Evolutionary conservation across 2,329 filamentous ascomycete genomes (phyloP), one percentile per base, ranked within the genome.

Genomic region (Colletotrichum incanum): DNA sequence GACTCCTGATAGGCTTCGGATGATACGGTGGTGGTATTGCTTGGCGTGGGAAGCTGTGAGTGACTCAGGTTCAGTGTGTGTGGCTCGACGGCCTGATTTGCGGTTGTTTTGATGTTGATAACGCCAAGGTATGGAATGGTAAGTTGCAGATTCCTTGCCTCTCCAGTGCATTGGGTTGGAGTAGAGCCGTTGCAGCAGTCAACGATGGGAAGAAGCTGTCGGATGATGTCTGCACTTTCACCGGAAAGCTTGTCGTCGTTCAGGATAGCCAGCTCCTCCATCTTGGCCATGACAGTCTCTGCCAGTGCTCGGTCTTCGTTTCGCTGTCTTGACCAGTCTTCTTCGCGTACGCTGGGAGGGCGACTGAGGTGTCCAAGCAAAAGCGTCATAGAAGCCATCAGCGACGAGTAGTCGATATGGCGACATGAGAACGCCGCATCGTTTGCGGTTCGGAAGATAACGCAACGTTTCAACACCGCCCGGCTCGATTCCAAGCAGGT

Each of bases 381-480:
- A 3, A 90, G 79, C 0, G 86, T 85, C 80, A 87, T 86, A 45
- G 84, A 83, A 0, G 86, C 87, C 1, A 89, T 85, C 5, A 89
- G 81, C 0, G 85, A 84, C 2, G 86, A 82, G 73, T 88, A 90
- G 77, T 90, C 87, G 23, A 86, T 80, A 58, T 87, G 86, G 0
- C 87, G 85, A 49, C 85, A 87, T 23, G 82, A 82, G 58, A 80
- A 81, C 3, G 81, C 77, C 1, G 78, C 77, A n/a, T 78, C 77
- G 55, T 82, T 82, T 5, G 80, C 79, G 28, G 77, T 73, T 43
- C 86, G 84, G 74, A 87, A 88, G n/a, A 80, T 74, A 47, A 87
- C 75, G 71, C 88, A 90, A 0, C 85, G 84, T 3, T 75, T 78
- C 11, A 91, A 79, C 18, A 89, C 81, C 64, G 86, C 85, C 1